phyloP scores from a whole-genome alignment of 208 protist species.

The Trypanosoma brucei region DNA sequence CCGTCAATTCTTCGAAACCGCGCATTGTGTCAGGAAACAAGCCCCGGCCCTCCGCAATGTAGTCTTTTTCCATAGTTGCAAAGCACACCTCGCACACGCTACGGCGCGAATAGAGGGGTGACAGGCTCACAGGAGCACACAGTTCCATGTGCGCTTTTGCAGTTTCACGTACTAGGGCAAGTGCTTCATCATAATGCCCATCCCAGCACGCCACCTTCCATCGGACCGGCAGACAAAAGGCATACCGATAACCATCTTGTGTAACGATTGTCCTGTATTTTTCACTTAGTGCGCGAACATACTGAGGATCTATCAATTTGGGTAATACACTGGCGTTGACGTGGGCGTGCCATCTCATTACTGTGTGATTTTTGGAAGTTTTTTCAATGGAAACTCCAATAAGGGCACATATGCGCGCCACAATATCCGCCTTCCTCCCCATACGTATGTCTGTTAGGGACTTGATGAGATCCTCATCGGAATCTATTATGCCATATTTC shows the following conservation, averaged over 20 bases:
- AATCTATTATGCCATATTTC: conserved; percentile 74
- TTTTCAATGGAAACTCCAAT: conserved; percentile 51
- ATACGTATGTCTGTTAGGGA: conserved; percentile 32
- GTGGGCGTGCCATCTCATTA: conserved; percentile 39
- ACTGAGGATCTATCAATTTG: conserved; percentile 37
- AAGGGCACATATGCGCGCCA: conserved; percentile 55
- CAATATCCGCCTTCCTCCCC: conserved; percentile 38
- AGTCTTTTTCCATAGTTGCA: conserved; percentile 30
- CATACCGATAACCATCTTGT: conserved; percentile 57
- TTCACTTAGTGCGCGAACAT: conserved; percentile 34
- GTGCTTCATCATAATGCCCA: conserved; percentile 37
- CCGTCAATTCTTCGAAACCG: conserved; percentile 47
- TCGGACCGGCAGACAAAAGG: conserved; percentile 64
- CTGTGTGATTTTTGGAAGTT: not conserved
- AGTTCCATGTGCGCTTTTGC: conserved; percentile 29
- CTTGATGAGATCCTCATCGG: conserved; percentile 54
- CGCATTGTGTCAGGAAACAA: conserved; percentile 37
- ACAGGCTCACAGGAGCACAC: conserved; percentile 14
- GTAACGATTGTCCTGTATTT: conserved; percentile 40
- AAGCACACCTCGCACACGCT: conserved; percentile 54
- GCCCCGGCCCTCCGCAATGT: conserved; percentile 35
- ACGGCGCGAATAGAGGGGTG: conserved; percentile 44
- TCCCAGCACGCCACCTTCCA: conserved; percentile 73
- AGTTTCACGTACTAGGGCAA: conserved; percentile 38
- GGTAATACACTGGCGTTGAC: conserved; percentile 56